Conservation (phyloP, 1,284 basidiomycete genomes). For the Malassezia slooffiae region DNA sequence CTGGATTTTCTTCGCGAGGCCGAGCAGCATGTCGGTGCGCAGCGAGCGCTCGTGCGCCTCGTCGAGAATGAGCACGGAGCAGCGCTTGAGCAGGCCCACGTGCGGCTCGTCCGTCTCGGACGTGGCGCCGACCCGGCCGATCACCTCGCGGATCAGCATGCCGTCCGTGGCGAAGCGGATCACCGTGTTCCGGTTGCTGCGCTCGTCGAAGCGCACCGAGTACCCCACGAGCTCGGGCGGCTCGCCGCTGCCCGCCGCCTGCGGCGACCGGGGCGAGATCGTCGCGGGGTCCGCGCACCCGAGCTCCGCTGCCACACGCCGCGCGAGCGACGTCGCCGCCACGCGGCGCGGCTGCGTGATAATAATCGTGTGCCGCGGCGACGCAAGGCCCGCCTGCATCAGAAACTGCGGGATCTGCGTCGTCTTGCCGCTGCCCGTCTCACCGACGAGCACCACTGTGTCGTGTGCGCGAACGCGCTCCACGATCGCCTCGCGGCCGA, state of each 20-base stretch:
- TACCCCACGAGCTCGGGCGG: constrained; percentile 63
- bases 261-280: not conserved
- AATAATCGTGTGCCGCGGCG: constrained; percentile 26
- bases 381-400: constrained; percentile 55
- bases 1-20: constrained; percentile 61
- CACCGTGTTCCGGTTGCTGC: constrained; percentile 57
- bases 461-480: constrained; percentile 56
- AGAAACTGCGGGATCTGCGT: constrained; percentile 57
- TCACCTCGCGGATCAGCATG: constrained; percentile 81
- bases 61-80: constrained; percentile 84
- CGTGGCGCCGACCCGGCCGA: constrained; percentile 53
- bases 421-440: constrained; percentile 96
- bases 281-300: constrained; percentile 48
- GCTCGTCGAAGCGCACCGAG: constrained; percentile 88
- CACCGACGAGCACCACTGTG: constrained; percentile 81
- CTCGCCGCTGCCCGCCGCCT: not conserved
- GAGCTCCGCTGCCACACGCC: constrained; percentile 77
- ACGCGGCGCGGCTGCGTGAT: constrained; percentile 82
- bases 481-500: constrained; percentile 25
- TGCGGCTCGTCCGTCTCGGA: not conserved
- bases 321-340: constrained; percentile 81
- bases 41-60: constrained; percentile 95
- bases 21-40: constrained; percentile 84
- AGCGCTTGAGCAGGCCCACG: constrained; percentile 57
- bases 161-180: constrained; percentile 96